phyloP scores from a whole-genome alignment of 345 rosid genomes.

The Cardamine resedifolia region DNA sequence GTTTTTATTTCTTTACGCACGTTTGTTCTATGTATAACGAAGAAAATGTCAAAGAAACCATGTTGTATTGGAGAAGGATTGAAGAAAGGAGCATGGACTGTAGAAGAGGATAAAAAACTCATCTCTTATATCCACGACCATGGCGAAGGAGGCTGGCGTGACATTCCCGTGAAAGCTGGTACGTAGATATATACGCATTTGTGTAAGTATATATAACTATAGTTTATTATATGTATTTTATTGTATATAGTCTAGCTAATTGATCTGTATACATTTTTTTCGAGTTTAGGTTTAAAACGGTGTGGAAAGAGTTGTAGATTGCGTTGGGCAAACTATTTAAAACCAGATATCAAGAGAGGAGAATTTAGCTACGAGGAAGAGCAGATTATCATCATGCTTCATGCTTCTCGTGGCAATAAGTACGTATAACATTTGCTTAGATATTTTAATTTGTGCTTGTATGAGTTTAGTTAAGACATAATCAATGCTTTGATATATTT shows the following conservation, averaged over 20 bases:
- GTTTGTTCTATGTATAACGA: background rate
- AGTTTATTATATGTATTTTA: background rate
- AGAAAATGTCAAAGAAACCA: constrained; percentile 32
- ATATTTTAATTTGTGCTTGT: background rate
- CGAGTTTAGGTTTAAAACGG: constrained; percentile 32
- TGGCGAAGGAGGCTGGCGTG: constrained; percentile 38
- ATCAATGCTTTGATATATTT: background rate
- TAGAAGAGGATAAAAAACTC: constrained; percentile 33
- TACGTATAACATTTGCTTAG: background rate
- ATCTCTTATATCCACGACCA: constrained; percentile 30
- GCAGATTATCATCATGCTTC: constrained; percentile 35
- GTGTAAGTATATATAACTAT: background rate
- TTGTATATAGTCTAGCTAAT: background rate
- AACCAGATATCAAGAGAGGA: constrained; percentile 37
- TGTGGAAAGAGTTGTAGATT: constrained; percentile 45
- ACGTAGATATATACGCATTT: background rate
- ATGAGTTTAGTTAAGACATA: background rate
- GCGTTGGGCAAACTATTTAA: constrained; percentile 36
- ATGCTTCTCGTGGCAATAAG: constrained; percentile 40
- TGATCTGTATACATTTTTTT: background rate
- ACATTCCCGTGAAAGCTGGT: constrained; percentile 36
- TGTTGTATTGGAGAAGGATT: constrained; percentile 27
- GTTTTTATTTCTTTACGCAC: background rate
- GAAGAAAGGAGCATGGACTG: constrained; percentile 40
- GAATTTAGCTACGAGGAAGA: constrained; percentile 37